phyloP scores from a whole-genome alignment of 1,284 basidiomycete genomes.

The Moniliella sp. region DNA sequence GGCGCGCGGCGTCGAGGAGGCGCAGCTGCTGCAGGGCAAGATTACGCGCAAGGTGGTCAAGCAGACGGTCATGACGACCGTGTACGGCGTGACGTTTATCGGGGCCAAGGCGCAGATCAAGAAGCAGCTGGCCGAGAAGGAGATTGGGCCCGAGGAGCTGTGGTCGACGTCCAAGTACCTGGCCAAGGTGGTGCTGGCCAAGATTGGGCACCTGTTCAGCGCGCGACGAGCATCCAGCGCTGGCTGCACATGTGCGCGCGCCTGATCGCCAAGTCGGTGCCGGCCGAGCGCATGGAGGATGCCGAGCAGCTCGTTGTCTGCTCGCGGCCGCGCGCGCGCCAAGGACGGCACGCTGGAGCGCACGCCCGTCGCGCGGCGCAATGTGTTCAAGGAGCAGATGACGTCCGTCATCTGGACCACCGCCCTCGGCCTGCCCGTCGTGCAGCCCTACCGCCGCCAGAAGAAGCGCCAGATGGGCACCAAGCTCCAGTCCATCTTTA shows the following conservation, averaged over 20 bases:
- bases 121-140: conserved; percentile 59
- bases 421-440: conserved; percentile 73
- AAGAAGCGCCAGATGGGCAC: conserved; percentile 55
- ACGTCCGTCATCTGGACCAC: conserved; percentile 90
- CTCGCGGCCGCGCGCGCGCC: neutral
- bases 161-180: conserved; percentile 64
- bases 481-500: conserved; percentile 69
- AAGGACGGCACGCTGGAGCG: too few species aligned
- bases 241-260: conserved; percentile 70
- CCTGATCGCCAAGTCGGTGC: conserved; percentile 69
- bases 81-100: conserved; percentile 88
- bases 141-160: conserved; percentile 50
- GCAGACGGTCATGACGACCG: conserved; percentile 98
- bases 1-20: conserved; percentile 41
- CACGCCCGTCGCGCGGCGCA: conserved; percentile 3
- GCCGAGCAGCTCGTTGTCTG: conserved; percentile 17
- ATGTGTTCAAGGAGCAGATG: conserved; percentile 52
- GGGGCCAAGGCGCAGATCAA: conserved; percentile 89
- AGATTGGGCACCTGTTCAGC: conserved; percentile 76
- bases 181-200: conserved; percentile 25
- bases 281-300: conserved; percentile 48
- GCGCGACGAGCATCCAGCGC: conserved; percentile 70
- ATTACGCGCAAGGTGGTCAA: conserved; percentile 87
- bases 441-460: conserved; percentile 78
- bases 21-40: conserved; percentile 52